Evolutionary conservation across 441 rosid species (phyloP), one percentile per base, ranked within the genome.

Genomic region (Hura crepitans): DNA sequence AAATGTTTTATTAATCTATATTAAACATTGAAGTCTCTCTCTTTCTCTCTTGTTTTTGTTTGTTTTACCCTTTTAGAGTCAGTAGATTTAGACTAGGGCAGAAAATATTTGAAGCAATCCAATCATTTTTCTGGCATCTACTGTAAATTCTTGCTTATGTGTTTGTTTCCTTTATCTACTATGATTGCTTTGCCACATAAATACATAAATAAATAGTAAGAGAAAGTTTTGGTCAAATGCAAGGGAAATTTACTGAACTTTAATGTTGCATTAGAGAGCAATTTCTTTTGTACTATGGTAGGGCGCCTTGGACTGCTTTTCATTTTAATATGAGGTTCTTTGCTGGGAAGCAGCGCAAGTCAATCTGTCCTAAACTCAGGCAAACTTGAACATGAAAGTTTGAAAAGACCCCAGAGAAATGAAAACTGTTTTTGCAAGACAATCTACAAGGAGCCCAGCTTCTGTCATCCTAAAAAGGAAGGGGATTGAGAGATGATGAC

Each of bases 121-220:
- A n/a, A n/a, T n/a, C n/a, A n/a, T n/a, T n/a, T n/a, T n/a, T n/a
- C n/a, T n/a, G n/a, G n/a, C n/a, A n/a, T n/a, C n/a, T n/a, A n/a
- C n/a, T n/a, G n/a, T n/a, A n/a, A n/a, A n/a, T n/a, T n/a, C 43
- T 57, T 31, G 39, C 45, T 64, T 65, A 12, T 27, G 45, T 56
- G 55, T 56, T 37, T 31, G 9, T 68, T 27, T 54, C 33, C 28
- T 27, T 14, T 43, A 5, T 14, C 62, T 39, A 33, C 6, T 15
- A 43, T 20, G 12, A n/a, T 15, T 27, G 25, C 37, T 20, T 13
- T 9, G 6, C 72, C 13, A 27, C 28, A 5, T 4, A 55, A 57
- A 30, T 22, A 25, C 7, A 11, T 23, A 1, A 64, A 55, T 55
- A 18, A 33, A 42, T 37, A 39, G 53, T 15, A 54, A 17, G 7